Evolutionary conservation across 768 basidiomycete genomes (phyloP), one percentile per base, ranked within the genome.

Genomic region (Amanita subjunquillea): DNA sequence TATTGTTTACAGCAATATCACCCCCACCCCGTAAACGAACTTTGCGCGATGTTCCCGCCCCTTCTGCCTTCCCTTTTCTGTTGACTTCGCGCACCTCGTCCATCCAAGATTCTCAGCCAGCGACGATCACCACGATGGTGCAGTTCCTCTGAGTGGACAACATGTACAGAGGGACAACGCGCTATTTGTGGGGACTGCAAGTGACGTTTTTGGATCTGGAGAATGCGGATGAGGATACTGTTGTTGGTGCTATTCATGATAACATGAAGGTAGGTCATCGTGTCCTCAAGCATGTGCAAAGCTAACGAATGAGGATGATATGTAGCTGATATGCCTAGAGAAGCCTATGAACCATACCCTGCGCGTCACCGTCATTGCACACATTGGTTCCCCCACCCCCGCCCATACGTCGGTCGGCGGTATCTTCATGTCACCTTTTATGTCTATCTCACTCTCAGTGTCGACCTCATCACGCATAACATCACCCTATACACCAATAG

Each of bases 311-410:
- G 17, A 12, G 2, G 2, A 47, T 1, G 8, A 30, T 3, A 7
- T 7, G 4, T 55, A 95, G 90, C 73, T 96, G 9, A 78, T 99
- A 51, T 97, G 93, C 92, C 82, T 96, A 58, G 95, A 99, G 68
- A 76, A 88, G 0, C 95, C 93, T 0, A 98, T 95, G 3, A 98
- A 97, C 70, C 95, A 95, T 0, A 91, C 91, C 1, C 82, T 98
- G 8, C 82, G 88, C 15, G 70, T 97, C 37, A 82, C 94, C 39
- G 87, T 91, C 61, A 83, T 98, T 63, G 67, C 74, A 1, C 78
- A 81, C 50, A 79, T 98, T 57, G 75, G 80, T 25, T 62, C 74
- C 9, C 17, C 17, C 17, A 1, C 17, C 17, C 17, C 17, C 1
- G 17, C 17, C 17, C 17, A 17, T 17, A 17, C 17, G 17, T 17